Evolutionary conservation across 2,329 filamentous ascomycete species (phyloP).

Genomic region (Pyrenochaeta sp.): DNA sequence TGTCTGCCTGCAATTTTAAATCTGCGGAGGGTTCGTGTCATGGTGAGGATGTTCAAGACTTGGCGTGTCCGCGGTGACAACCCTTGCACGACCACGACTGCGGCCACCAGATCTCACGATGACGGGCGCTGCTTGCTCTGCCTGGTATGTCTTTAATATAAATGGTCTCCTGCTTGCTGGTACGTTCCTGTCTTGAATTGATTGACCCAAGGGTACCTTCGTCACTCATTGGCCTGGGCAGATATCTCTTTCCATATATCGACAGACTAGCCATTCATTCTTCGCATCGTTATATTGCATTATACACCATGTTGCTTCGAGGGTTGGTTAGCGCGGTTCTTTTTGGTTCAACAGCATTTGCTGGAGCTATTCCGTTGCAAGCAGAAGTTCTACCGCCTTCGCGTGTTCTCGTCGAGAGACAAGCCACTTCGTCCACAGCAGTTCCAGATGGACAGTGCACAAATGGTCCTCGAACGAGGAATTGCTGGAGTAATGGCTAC

Average conservation of each 20-base stretch:
- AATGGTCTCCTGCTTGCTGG: conserved; percentile 12
- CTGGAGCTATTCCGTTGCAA: conserved; percentile 30
- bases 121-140: conserved; percentile 3
- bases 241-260: conserved; percentile 10
- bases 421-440: conserved; percentile 21
- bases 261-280: conserved; percentile 9
- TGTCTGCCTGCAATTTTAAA: too few species aligned
- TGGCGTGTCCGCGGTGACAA: conserved; percentile 2
- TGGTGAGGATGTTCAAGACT: conserved; percentile 3
- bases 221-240: conserved; percentile 18
- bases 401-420: conserved; percentile 33
- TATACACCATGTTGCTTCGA: conserved; percentile 33
- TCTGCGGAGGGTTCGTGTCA: conserved; percentile 5
- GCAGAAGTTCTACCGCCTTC: conserved; percentile 18
- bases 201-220: conserved; percentile 8
- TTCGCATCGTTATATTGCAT: conserved; percentile 12
- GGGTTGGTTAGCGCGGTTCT: conserved; percentile 34
- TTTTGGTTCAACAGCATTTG: conserved; percentile 33
- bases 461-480: conserved; percentile 49
- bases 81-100: neutral
- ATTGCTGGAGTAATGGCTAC: conserved; percentile 54
- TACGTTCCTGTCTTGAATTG: conserved; percentile 13
- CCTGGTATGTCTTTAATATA: conserved; percentile 21
- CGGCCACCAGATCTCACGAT: conserved; percentile 2
- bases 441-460: conserved; percentile 47